Base-by-base conservation (phyloP, 1,284 basidiomycete species). In the Ganoderma lingzhi region DNA sequence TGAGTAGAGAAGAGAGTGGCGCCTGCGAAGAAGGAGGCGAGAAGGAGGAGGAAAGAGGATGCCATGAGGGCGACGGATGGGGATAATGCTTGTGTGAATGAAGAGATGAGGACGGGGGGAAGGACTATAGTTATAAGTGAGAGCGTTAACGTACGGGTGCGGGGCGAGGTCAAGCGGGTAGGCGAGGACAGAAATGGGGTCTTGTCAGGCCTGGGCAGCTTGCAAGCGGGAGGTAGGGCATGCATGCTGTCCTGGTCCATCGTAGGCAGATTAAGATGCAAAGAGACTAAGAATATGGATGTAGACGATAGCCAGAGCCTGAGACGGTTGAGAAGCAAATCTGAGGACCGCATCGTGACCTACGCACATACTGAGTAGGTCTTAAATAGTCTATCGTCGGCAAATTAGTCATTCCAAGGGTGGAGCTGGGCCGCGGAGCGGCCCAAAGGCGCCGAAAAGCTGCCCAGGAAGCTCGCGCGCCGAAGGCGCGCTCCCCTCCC, bases 21-120 rank as follows among this genome's bases (percentile, higher is more conserved):
- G 14, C 63, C 64, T 64, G 62, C 65, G 6, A 73, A 39, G 32
- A 68, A 41, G 6, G 72, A 71, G 2, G 68, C 68, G 9, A 71
- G 55, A 10, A 73, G 62, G 9, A 73, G 48, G 28, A 65, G 30
- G 28, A 67, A 67, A 12, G 71, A 70, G 6, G 71, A 70, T 1
- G 63, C 69, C 67, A 67, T 70, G 55, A 72, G 56, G 64, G 53
- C 30, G 14, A 17, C 6, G 8, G 53, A 32, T 19, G 53, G 4
- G 12, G 53, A 8, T 17, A 9, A 55, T 51, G 53, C 28, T 55
- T 55, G 28, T 45, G 17, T 48, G 45, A 9, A 48, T 9, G 15
- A 12, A 30, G 30, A 10, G 48, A 51, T 51, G 48, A 51, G 48
- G 23, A 51, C 35, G 6, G 48, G 48, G 10, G 23, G 12, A 23